These are phyloP conservation scores for Amniculicola lignicola DNA, from an alignment of 495 filamentous ascomycete species.

Conservation along the genomic window DNA sequence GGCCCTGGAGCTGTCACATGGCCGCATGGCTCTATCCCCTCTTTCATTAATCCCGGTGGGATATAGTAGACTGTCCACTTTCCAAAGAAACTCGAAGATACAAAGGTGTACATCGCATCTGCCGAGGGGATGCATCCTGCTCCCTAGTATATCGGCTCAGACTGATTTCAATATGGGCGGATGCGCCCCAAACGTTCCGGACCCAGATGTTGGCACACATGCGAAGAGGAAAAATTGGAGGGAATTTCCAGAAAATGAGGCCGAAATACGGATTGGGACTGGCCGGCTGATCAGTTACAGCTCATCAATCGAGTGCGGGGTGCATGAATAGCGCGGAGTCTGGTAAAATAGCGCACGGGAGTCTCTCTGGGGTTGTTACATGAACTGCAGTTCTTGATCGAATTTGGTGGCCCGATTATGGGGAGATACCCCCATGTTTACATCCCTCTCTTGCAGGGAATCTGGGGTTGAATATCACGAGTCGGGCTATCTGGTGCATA, in stretches of 20 bases:
- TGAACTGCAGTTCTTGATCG: slow-evolving; percentile 17
- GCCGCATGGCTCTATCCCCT: too few relatives aligned
- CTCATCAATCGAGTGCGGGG: slow-evolving; percentile 22
- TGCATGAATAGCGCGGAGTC: slow-evolving; percentile 20
- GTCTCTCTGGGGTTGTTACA: background rate
- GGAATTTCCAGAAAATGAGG: slow-evolving; percentile 7
- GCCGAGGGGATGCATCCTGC: background rate
- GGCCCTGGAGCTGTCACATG: too few relatives aligned
- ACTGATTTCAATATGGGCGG: slow-evolving; percentile 12
- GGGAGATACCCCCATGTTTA: too few relatives aligned
- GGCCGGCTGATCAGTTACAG: slow-evolving; percentile 27
- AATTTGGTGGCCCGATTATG: background rate
- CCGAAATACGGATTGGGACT: slow-evolving; percentile 17
- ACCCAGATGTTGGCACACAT: slow-evolving; percentile 4
- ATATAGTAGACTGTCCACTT: background rate
- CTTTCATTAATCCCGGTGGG: too few relatives aligned
- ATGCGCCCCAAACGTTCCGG: slow-evolving; percentile 11
- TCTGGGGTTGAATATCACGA: background rate
- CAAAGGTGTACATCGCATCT: background rate
- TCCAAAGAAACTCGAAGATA: background rate
- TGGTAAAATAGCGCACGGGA: slow-evolving; percentile 16
- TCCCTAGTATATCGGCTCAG: background rate
- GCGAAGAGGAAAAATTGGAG: background rate
- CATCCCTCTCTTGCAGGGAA: too few relatives aligned
- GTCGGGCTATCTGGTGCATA: slow-evolving; percentile 8